Conservation (phyloP, 2,329 filamentous ascomycete genomes). For the Colletotrichum abscissum region DNA sequence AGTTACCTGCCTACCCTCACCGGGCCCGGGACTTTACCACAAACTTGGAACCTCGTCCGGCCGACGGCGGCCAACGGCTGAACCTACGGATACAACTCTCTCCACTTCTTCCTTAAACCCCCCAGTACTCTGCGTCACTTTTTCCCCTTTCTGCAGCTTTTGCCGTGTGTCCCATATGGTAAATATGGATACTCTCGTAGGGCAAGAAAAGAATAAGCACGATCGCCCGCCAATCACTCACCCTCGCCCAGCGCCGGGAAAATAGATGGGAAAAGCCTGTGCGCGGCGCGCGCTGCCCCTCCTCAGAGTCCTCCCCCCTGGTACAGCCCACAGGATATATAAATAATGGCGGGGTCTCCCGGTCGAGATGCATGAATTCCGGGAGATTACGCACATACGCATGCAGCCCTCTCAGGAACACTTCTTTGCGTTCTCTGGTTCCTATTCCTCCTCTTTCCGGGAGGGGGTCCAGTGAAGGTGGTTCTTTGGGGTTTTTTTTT, state of each 20-base stretch:
- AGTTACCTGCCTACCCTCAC: background rate
- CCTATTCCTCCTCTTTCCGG: background rate
- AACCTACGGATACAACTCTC: too few relatives aligned
- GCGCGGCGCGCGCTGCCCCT: background rate
- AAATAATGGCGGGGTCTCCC: constrained; percentile 29
- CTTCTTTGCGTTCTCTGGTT: background rate
- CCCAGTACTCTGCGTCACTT: constrained; percentile 10
- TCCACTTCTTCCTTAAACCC: background rate
- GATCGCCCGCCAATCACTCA: constrained; percentile 22
- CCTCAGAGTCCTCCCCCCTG: background rate
- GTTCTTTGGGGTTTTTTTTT: background rate
- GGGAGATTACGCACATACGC: constrained; percentile 31
- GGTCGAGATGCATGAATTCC: constrained; percentile 33
- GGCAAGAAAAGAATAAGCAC: constrained; percentile 31
- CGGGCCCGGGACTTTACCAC: background rate
- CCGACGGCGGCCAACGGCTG: too few relatives aligned
- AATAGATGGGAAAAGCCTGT: constrained; percentile 1
- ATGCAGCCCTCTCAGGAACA: background rate
- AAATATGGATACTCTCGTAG: constrained; percentile 5
- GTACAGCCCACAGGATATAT: background rate
- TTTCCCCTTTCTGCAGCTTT: background rate
- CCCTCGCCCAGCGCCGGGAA: background rate
- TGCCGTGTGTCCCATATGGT: too few relatives aligned
- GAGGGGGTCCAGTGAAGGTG: too few relatives aligned
- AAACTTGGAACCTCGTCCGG: background rate